Percentiles rank a stretch among this genome's conserved stretches.
Evolutionary conservation across 1,284 basidiomycete species (phyloP).

Genomic region (Omphalotus olearius): DNA sequence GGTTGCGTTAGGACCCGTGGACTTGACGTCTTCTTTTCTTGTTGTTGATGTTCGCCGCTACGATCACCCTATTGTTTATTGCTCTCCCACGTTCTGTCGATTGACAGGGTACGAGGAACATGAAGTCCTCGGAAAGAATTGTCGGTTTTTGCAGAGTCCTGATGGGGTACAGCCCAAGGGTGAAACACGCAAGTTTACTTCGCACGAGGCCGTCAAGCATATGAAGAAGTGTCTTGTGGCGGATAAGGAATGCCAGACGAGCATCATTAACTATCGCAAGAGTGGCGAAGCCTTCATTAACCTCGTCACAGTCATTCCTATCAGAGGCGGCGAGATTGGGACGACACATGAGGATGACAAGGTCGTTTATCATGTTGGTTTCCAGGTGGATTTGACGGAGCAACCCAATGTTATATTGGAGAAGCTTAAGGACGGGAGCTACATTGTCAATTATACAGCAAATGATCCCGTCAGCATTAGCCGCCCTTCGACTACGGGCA

Average conservation of each 20-base stretch:
- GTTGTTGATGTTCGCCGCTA: constrained; percentile 80
- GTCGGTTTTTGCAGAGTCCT: constrained; percentile 83
- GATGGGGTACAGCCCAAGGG: constrained; percentile 62
- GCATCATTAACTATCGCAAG: constrained; percentile 85
- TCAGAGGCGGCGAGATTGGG: constrained; percentile 60
- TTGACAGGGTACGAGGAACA: constrained; percentile 81
- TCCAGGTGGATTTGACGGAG: constrained; percentile 86
- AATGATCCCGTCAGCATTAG: constrained; percentile 11
- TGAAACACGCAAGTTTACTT: constrained; percentile 62
- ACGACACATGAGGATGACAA: constrained; percentile 45
- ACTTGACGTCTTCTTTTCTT: constrained; percentile 86
- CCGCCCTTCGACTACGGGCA: background rate
- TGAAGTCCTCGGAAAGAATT: constrained; percentile 87
- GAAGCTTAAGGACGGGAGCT: constrained; percentile 73
- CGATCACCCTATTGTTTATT: constrained; percentile 87
- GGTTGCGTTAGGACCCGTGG: constrained; percentile 85
- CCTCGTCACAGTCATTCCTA: constrained; percentile 81
- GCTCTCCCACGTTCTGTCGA: constrained; percentile 72
- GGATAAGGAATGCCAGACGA: constrained; percentile 86
- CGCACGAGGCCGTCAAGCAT: constrained; percentile 64
- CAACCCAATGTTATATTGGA: constrained; percentile 83
- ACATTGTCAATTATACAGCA: constrained; percentile 49
- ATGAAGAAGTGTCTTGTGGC: constrained; percentile 64
- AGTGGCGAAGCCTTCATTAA: constrained; percentile 86
- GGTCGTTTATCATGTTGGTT: constrained; percentile 86